Percentiles rank a stretch among this genome's conserved stretches.
phyloP scores from a whole-genome alignment of 2,329 filamentous ascomycete genomes.

The Aspergillus hiratsukae region DNA sequence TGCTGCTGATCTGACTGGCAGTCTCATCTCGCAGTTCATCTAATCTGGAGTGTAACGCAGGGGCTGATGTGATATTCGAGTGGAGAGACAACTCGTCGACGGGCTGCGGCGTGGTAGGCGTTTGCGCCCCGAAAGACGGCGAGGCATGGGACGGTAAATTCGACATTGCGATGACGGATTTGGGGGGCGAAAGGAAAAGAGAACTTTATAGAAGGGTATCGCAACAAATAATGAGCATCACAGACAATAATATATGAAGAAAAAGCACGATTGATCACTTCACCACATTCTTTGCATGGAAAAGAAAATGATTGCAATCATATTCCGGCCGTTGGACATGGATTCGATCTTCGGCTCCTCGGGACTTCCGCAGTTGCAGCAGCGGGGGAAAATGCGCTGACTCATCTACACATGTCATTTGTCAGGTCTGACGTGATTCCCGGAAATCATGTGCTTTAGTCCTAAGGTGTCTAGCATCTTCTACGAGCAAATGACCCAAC shows the following conservation, averaged over 20 bases:
- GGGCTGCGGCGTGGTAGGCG: constrained; percentile 18
- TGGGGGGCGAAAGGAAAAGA: constrained; percentile 9
- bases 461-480: background rate
- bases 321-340: background rate
- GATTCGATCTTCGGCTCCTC: background rate
- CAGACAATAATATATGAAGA: background rate
- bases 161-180: constrained; percentile 40
- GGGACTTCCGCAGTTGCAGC: background rate
- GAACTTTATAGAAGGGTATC: background rate
- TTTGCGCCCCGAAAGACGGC: constrained; percentile 44
- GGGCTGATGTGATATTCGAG: constrained; percentile 1
- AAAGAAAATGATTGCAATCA: background rate
- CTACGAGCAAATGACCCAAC: background rate
- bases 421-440: constrained; percentile 6
- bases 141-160: constrained; percentile 54
- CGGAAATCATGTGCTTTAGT: background rate
- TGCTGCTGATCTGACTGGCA: constrained; percentile 14
- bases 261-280: background rate
- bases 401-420: constrained; percentile 1
- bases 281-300: background rate
- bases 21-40: constrained; percentile 16
- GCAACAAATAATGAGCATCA: background rate
- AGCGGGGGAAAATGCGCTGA: background rate
- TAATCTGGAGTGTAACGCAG: constrained; percentile 6
- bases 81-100: constrained; percentile 22